Conservation (phyloP, 306 rosid genomes). For the Lagenaria siceraria region DNA sequence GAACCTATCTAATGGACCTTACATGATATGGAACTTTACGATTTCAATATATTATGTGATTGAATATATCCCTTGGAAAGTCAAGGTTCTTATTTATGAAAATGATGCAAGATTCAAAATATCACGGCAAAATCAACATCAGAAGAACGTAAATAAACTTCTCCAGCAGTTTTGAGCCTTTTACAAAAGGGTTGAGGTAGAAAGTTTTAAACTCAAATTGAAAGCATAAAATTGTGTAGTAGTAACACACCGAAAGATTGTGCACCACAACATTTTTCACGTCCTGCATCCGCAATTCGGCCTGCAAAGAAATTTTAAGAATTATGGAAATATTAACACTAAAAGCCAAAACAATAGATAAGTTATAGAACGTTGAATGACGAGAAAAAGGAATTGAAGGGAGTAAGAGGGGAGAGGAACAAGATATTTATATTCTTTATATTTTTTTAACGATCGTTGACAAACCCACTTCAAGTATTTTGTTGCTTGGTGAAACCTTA, state of each 20-base stretch:
- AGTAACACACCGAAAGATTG: conserved; percentile 67
- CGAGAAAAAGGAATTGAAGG: background rate
- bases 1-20: background rate
- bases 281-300: conserved; percentile 91
- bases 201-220: background rate
- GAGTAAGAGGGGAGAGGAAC: background rate
- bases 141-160: background rate
- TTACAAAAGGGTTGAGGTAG: background rate
- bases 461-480: background rate
- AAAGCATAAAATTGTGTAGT: background rate
- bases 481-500: background rate
- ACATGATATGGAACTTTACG: background rate
- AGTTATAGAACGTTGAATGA: background rate
- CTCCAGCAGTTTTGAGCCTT: background rate
- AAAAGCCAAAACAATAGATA: background rate
- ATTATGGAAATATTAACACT: background rate
- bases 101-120: background rate
- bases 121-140: background rate
- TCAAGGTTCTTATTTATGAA: background rate
- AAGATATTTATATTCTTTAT: background rate
- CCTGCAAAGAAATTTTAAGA: conserved; percentile 32
- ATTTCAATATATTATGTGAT: background rate
- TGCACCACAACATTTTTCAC: conserved; percentile 68
- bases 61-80: background rate
- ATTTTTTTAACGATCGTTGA: background rate